phyloP scores from a whole-genome alignment of 139 green algal species.

The Pleodorina starrii region DNA sequence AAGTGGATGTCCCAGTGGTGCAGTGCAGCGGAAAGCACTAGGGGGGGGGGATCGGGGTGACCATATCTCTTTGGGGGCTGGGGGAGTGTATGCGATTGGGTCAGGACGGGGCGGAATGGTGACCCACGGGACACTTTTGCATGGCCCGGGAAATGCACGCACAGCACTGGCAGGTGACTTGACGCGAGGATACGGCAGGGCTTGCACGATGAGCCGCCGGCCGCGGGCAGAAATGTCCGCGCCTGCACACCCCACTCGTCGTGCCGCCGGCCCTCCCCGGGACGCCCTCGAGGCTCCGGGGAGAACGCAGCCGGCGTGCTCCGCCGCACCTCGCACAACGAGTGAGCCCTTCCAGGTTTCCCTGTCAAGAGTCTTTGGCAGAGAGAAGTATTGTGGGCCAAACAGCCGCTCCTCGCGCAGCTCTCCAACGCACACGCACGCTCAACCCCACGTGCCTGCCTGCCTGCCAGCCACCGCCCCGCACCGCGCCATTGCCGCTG shows the following conservation, averaged over 20 bases:
- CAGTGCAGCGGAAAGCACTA: no score
- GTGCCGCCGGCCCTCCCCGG: slow-evolving; percentile 4
- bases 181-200: slow-evolving; percentile 22
- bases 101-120: background rate
- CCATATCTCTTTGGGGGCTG: no score
- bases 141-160: background rate
- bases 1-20: no score
- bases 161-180: no score
- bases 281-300: background rate
- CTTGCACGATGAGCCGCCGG: background rate
- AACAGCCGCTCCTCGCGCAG: slow-evolving; percentile 21
- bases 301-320: background rate
- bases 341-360: slow-evolving; percentile 53
- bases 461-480: no score
- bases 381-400: slow-evolving; percentile 53
- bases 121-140: background rate
- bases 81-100: no score
- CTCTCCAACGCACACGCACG: no score
- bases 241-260: background rate
- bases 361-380: slow-evolving; percentile 44
- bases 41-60: no score
- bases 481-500: no score
- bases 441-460: no score
- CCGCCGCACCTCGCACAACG: slow-evolving; percentile 34
- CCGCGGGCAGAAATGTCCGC: background rate